Percentiles rank a stretch among this genome's conserved stretches.
phyloP scores from a whole-genome alignment of 495 filamentous ascomycete genomes.

The Aspergillus taichungensis region DNA sequence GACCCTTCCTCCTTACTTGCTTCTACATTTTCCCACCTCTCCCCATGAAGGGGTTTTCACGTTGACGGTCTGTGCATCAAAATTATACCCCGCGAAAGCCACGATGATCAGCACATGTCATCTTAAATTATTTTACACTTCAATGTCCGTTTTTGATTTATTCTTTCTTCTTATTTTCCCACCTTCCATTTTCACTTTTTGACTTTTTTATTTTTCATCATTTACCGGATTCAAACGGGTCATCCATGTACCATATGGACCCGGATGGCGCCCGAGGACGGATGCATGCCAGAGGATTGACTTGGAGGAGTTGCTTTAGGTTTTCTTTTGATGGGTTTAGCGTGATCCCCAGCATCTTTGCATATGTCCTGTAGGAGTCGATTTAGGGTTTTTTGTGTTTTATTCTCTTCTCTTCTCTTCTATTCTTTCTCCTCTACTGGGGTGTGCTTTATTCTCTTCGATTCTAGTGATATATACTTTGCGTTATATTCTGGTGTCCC shows the following conservation, averaged over 20 bases:
- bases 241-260: constrained; percentile 2
- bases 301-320: constrained; percentile 9
- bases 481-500: background rate
- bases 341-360: too few species aligned
- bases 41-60: too few species aligned
- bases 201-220: constrained; percentile 2
- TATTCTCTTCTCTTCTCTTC: background rate
- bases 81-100: too few species aligned
- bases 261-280: constrained; percentile 1
- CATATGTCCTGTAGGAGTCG: too few species aligned
- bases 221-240: background rate
- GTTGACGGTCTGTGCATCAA: too few species aligned
- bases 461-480: constrained; percentile 3
- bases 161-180: constrained; percentile 2
- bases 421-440: background rate
- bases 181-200: constrained; percentile 8
- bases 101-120: too few species aligned
- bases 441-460: background rate
- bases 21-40: too few species aligned
- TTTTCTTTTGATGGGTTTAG: background rate
- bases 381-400: background rate
- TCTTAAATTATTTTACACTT: too few species aligned
- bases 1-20: too few species aligned
- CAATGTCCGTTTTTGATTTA: background rate
- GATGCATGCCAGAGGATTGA: constrained; percentile 10